These are phyloP conservation scores for Margaritispora aquatica DNA, from an alignment of 495 filamentous ascomycete species.

Conservation along the genomic window DNA sequence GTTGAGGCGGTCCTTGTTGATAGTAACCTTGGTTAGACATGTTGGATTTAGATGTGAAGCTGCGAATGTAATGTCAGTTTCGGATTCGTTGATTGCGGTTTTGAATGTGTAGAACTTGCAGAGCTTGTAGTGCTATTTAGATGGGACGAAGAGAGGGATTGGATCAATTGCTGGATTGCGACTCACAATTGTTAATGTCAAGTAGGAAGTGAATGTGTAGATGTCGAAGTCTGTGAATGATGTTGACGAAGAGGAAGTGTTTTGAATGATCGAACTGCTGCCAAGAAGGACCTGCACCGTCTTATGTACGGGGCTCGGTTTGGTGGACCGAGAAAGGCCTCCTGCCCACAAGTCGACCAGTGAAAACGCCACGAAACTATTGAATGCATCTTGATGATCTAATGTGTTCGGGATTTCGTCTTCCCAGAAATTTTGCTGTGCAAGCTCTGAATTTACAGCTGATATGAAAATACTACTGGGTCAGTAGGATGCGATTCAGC, in stretches of 20 bases:
- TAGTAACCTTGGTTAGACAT: slow-evolving; percentile 45
- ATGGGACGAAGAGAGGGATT: background rate
- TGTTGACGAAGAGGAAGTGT: background rate
- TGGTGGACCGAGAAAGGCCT: background rate
- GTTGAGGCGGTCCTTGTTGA: slow-evolving; percentile 16
- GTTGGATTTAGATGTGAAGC: slow-evolving; percentile 1
- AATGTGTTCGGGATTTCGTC: background rate
- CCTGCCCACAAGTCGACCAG: background rate
- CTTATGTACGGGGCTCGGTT: background rate
- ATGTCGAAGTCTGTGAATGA: background rate
- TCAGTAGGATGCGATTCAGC: too few relatives aligned
- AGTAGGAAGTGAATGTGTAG: background rate
- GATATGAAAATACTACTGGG: too few relatives aligned
- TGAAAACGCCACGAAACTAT: background rate
- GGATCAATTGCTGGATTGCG: background rate
- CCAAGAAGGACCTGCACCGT: background rate
- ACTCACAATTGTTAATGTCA: background rate
- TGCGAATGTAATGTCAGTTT: background rate
- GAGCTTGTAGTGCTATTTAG: too few relatives aligned
- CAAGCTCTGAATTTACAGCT: too few relatives aligned
- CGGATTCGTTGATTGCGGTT: background rate
- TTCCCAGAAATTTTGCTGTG: background rate
- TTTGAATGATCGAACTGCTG: background rate
- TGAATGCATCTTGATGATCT: background rate
- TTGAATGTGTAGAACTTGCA: background rate